Percentiles rank a stretch among this genome's conserved stretches.
phyloP scores from a whole-genome alignment of 768 basidiomycete species.

The Grammothele lineata region DNA sequence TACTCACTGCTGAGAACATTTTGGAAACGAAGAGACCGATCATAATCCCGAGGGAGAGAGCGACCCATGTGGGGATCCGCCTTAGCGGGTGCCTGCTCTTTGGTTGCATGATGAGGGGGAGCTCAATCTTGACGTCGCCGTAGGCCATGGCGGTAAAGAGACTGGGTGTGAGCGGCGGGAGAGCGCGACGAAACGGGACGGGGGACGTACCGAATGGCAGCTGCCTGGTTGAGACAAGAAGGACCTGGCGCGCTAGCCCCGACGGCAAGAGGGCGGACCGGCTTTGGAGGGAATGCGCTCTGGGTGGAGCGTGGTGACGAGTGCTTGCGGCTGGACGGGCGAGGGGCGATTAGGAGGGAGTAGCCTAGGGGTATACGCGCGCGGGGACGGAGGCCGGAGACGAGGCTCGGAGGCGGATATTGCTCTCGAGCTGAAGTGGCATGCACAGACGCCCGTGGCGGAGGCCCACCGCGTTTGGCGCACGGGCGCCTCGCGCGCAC shows the following conservation, averaged over 20 bases:
- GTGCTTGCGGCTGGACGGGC: too few species aligned
- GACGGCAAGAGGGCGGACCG: neutral
- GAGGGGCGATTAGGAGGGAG: neutral
- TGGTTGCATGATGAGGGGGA: constrained; percentile 21
- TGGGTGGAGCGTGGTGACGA: too few species aligned
- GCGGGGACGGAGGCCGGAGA: neutral
- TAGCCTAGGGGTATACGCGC: neutral
- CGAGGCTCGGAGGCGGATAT: too few species aligned
- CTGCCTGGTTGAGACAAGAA: too few species aligned
- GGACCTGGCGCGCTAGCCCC: neutral
- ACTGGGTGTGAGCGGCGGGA: neutral
- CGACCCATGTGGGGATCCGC: constrained; percentile 27
- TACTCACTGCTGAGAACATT: constrained; percentile 22
- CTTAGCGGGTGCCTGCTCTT: constrained; percentile 22
- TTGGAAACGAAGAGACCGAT: constrained; percentile 25
- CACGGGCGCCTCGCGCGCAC: too few species aligned
- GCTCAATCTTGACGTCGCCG: constrained; percentile 4
- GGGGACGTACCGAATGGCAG: constrained; percentile 5
- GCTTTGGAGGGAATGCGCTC: neutral
- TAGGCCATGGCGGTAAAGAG: constrained; percentile 6
- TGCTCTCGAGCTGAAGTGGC: too few species aligned
- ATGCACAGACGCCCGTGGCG: constrained; percentile 4
- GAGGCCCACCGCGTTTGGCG: too few species aligned
- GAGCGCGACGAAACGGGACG: neutral
- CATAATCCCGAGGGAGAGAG: constrained; percentile 24